phyloP scores from a whole-genome alignment of 2,329 filamentous ascomycete species.

The Alternaria sp. region DNA sequence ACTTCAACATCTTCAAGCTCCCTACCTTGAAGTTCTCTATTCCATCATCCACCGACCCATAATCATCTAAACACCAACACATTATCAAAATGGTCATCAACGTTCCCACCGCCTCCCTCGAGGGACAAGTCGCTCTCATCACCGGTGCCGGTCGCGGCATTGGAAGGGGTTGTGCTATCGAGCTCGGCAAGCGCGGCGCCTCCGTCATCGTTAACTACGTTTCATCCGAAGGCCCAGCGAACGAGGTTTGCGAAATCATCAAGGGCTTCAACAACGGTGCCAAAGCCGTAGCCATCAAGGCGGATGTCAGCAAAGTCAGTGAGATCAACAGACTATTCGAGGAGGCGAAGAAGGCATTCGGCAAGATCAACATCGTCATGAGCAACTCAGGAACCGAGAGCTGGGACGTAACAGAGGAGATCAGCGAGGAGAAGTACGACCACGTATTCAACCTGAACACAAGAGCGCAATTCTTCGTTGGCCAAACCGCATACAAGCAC shows the following conservation, averaged over 20 bases:
- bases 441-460: conserved; percentile 73
- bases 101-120: conserved; percentile 57
- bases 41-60: conserved; percentile 15
- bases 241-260: conserved; percentile 57
- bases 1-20: not conserved
- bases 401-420: conserved; percentile 72
- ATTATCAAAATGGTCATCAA: conserved; percentile 46
- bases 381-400: conserved; percentile 66
- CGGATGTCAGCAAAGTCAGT: conserved; percentile 60
- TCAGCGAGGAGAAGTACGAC: conserved; percentile 73
- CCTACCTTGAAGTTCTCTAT: conserved; percentile 5
- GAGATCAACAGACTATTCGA: conserved; percentile 66
- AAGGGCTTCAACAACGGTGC: conserved; percentile 55
- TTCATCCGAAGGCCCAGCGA: conserved; percentile 57
- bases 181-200: conserved; percentile 69
- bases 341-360: conserved; percentile 52
- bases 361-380: conserved; percentile 57
- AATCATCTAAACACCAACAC: conserved; percentile 3
- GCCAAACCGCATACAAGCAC: conserved; percentile 75
- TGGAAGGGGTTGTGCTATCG: conserved; percentile 69
- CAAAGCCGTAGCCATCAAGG: conserved; percentile 64
- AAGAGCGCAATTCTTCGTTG: conserved; percentile 77
- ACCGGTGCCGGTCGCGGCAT: conserved; percentile 71
- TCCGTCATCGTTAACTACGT: conserved; percentile 71
- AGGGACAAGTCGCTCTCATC: conserved; percentile 64